Base-by-base conservation (phyloP, 2,329 filamentous ascomycete species). In the Fusarium zealandicum region DNA sequence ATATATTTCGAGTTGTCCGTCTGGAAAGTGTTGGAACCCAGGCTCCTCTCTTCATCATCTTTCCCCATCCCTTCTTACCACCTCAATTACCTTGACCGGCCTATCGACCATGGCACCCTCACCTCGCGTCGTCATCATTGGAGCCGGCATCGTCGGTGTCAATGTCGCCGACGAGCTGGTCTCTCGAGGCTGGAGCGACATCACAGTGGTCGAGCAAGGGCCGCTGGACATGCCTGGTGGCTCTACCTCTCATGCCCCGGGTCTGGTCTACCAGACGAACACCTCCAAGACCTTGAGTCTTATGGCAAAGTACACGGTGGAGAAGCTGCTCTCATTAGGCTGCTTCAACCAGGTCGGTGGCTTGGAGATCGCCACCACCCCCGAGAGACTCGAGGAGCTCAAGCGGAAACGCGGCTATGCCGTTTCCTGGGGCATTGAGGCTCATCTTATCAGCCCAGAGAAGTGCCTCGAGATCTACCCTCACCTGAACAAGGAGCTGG, bases 301-400 rank as follows among this genome's bases (percentile, higher is more conserved):
- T 4, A 79, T 88, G 45, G 85, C 85, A 2, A 78, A 77, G 38
- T 88, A 88, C 67, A 88, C 85, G 0, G 78, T 87, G 6, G 75
- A 86, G 48, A 88, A 88, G 67, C 71, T 88, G 1, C 70, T 79
- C 5, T 81, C 81, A 0, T 69, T 88, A 10, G 74, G 80, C 51
- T 87, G 84, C 64, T 84, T 88, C 72, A 87, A 87, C 63, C 83
- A 85, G 57, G 78, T 88, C 0, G 85, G 85, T 6, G 84, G 85
- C 9, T 71, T 88, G 9, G 85, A 88, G 64, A 72, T 88, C 9
- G 85, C 85, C 13, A 87, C 83, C 12, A 87, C 83, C 2, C 78
- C 80, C 2, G 84, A 77, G 41, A 74, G 85, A 13, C 63, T 86
- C 32, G 76, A 85, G 61, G 85, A 88, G 33, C 73, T 88, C 18